phyloP scores from a whole-genome alignment of 129 eudicot genomes.

The Rutidosis leptorrhynchoides region DNA sequence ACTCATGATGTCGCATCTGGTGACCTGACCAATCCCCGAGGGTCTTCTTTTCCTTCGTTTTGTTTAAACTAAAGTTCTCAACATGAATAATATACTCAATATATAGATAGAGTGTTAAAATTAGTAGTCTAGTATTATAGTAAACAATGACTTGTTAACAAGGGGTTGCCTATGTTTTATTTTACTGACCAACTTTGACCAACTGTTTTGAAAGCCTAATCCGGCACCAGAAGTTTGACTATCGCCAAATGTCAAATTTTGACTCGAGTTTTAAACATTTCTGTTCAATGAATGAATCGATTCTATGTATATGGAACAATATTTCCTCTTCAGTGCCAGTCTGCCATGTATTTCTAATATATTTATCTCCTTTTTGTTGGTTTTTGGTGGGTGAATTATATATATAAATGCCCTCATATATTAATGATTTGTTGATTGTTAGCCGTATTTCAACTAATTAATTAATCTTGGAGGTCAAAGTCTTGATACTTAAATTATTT shows the following conservation, averaged over 20 bases:
- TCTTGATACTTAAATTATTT: conserved; percentile 8
- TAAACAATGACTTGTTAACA: conserved; percentile 21
- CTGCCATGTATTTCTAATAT: not conserved
- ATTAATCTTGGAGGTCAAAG: conserved; percentile 4
- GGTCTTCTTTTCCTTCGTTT: no score
- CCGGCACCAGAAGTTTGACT: conserved; percentile 26
- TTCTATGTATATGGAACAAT: not conserved
- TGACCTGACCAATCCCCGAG: no score
- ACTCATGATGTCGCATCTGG: no score
- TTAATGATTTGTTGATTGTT: no score
- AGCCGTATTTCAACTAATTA: not conserved
- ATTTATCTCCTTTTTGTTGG: conserved; percentile 2
- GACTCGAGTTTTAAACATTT: not conserved
- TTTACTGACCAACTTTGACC: conserved; percentile 14
- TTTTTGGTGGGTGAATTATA: conserved; percentile 6
- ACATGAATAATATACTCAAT: no score
- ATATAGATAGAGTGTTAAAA: not conserved
- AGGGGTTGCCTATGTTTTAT: conserved; percentile 24
- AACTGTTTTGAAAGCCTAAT: conserved; percentile 17
- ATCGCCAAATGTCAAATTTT: conserved; percentile 28
- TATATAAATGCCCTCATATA: no score
- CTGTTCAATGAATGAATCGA: not conserved
- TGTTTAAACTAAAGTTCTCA: no score
- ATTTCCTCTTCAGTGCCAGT: not conserved
- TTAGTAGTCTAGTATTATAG: not conserved